A percentile compares a stretch with the other conserved stretches of the same genome.
These are phyloP conservation scores for Penicillium sp. DNA, from an alignment of 2,329 filamentous ascomycete genomes.

Conservation along the genomic window DNA sequence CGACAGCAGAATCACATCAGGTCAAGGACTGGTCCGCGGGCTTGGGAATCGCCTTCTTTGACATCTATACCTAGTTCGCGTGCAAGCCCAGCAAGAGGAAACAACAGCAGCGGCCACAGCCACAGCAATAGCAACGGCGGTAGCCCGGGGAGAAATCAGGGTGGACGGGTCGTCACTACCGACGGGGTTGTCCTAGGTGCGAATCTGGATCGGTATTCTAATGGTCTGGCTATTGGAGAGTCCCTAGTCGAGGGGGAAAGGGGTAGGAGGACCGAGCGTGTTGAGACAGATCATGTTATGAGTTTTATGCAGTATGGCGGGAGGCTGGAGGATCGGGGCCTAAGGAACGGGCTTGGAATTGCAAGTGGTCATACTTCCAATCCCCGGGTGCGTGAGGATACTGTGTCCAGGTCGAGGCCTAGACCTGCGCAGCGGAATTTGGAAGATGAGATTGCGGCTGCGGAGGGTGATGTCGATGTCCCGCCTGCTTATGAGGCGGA, in stretches of 20 bases:
- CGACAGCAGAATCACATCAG: neutral
- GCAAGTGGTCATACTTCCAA: neutral
- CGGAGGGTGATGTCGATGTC: slow-evolving; percentile 1
- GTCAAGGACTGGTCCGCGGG: neutral
- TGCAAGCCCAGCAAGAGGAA: neutral
- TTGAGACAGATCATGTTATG: slow-evolving; percentile 16
- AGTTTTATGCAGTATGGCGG: slow-evolving; percentile 24
- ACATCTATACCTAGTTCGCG: neutral
- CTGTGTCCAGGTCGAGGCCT: neutral
- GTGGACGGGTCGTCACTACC: slow-evolving; percentile 15
- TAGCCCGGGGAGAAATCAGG: neutral
- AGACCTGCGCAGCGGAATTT: neutral
- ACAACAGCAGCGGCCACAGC: neutral
- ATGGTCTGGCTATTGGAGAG: slow-evolving; percentile 1
- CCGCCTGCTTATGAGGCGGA: slow-evolving; percentile 13
- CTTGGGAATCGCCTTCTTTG: neutral
- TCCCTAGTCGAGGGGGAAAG: neutral
- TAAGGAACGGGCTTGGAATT: neutral
- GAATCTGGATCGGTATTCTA: slow-evolving; percentile 19
- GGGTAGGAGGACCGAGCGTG: neutral
- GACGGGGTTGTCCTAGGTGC: slow-evolving; percentile 25
- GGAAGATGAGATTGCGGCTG: neutral
- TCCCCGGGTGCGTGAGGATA: too few relatives aligned
- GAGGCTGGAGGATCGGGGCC: neutral
- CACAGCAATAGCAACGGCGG: neutral